Evolutionary conservation across 148 eudicot genomes (phyloP), one percentile per base, ranked within the genome.

Genomic region (Persicaria maculosa): DNA sequence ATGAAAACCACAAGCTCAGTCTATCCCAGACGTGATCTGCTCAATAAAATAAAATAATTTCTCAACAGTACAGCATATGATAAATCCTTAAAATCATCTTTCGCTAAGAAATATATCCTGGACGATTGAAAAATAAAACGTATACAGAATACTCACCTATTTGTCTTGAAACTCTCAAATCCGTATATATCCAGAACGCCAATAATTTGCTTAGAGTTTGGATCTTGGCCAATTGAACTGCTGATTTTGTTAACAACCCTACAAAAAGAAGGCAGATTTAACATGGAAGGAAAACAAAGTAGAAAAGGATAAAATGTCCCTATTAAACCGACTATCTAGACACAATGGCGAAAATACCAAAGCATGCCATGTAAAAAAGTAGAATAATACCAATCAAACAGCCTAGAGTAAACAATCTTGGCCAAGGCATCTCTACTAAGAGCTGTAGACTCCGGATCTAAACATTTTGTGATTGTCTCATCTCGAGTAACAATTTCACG

Each of bases 111-210:
- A n/a, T n/a, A n/a, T n/a, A n/a, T n/a, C n/a, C n/a, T n/a, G n/a
- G n/a, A n/a, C n/a, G n/a, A n/a, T n/a, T n/a, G n/a, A n/a, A n/a
- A n/a, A n/a, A n/a, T n/a, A 5, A 70, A 86, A 82, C 85, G 88
- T 84, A 72, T 80, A 84, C 84, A 79, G 69, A 77, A 75, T 77
- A 89, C 83, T 91, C 91, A 95, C 99, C 99, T 95, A 94, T 95
- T 95, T 83, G 91, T 92, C 90, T 95, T 95, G 92, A 95, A 95
- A 86, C 99, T 95, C 86, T 95, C 99, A 85, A 95, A 92, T 73
- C 97, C 99, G 75, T 95, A 95, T 7, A 95, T 95, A 82, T 95
- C 99, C 80, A 95, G 85, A 71, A 95, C 99, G 74, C 99, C 99
- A 77, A 95, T 95, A 54, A 88, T 81, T 76, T n/a, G 82, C 80